phyloP scores from a whole-genome alignment of 2,329 filamentous ascomycete genomes.

The Neurospora sp. region DNA sequence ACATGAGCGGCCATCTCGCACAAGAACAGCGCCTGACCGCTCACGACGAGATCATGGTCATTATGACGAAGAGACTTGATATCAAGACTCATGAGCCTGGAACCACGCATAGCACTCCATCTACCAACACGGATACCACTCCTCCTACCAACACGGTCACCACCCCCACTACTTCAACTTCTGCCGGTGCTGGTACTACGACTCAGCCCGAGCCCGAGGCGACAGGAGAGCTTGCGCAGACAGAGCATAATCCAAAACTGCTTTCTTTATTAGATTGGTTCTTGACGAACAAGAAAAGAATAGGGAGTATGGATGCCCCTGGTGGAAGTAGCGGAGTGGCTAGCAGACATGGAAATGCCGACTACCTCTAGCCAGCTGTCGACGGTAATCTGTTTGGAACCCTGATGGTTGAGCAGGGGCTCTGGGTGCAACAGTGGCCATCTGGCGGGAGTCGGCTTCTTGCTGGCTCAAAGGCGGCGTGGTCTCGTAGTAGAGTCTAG shows the following conservation, averaged over 20 bases:
- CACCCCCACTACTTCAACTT: not conserved
- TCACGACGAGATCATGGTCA: not conserved
- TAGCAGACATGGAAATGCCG: conserved; percentile 15
- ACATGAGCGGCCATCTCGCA: no score
- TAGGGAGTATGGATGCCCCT: not conserved
- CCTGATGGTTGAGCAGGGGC: conserved; percentile 33
- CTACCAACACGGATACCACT: not conserved
- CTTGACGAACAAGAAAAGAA: not conserved
- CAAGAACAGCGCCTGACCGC: not conserved
- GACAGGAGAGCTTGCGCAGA: not conserved
- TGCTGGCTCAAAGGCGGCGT: conserved; percentile 41
- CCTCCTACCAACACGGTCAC: not conserved
- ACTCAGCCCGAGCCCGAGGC: not conserved
- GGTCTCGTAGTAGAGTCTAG: conserved; percentile 41
- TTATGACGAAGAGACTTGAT: not conserved
- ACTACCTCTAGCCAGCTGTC: conserved; percentile 20
- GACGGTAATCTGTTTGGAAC: conserved; percentile 37
- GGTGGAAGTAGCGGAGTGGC: not conserved
- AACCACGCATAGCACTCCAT: no score
- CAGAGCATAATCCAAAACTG: not conserved
- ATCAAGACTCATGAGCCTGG: not conserved
- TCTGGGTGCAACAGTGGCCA: conserved; percentile 28
- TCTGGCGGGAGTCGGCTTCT: conserved; percentile 38
- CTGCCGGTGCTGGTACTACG: not conserved
- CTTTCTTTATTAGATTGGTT: not conserved